Evolutionary conservation across 1,284 basidiomycete genomes (phyloP).

Genomic region (Peniophora sp.): DNA sequence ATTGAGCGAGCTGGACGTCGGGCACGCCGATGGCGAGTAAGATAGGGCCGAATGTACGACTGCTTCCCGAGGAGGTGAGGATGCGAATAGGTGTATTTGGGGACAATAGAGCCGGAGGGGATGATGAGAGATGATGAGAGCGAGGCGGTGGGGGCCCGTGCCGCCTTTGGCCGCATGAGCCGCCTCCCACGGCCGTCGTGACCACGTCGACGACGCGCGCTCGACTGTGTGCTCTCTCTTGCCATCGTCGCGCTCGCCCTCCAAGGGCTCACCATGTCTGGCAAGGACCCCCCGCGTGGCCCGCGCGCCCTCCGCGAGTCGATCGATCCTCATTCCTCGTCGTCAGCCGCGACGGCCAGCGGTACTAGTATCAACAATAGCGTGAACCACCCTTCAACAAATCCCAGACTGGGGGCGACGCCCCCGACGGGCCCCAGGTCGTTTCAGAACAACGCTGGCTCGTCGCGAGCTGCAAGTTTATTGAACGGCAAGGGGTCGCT

Average conservation of each 20-base stretch:
- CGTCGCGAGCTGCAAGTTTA: conserved; percentile 11
- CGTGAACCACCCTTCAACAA: conserved; percentile 14
- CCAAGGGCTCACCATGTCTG: conserved; percentile 41
- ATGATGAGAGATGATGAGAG: too few species aligned
- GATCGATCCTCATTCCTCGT: conserved; percentile 15
- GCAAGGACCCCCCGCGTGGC: conserved; percentile 66
- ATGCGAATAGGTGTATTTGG: too few species aligned
- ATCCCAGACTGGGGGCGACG: conserved; percentile 35
- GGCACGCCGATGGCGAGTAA: too few species aligned
- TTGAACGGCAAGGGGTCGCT: conserved; percentile 19
- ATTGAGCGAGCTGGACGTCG: too few species aligned
- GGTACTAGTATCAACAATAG: conserved; percentile 13
- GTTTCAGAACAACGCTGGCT: conserved; percentile 28
- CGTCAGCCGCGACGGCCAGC: conserved; percentile 15
- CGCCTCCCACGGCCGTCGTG: too few species aligned
- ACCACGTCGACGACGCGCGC: too few species aligned
- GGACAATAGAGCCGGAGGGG: too few species aligned
- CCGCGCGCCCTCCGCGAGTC: conserved; percentile 56
- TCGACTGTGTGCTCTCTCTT: not conserved
- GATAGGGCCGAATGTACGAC: too few species aligned
- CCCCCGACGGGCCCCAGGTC: conserved; percentile 56
- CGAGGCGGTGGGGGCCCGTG: too few species aligned
- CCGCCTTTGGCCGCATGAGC: too few species aligned
- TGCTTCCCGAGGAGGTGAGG: too few species aligned
- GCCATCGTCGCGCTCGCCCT: conserved; percentile 4